Conservation (phyloP, 208 protist genomes). For the Crithidia fasciculata region DNA sequence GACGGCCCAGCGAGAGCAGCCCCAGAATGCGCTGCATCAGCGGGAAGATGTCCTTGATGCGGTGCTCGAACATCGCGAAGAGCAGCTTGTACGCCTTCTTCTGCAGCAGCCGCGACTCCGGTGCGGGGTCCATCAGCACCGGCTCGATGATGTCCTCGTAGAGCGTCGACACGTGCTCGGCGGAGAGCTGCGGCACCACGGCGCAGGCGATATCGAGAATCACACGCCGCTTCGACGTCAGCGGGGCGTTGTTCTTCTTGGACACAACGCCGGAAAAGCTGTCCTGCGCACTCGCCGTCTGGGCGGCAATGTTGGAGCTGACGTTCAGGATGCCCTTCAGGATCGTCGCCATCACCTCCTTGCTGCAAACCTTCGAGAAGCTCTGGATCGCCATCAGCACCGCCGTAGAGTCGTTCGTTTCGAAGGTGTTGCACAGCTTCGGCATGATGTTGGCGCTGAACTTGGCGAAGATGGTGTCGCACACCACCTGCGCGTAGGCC, state of each 20-base stretch:
- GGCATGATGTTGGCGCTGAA: conserved; percentile 92
- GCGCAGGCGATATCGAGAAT: conserved; percentile 88
- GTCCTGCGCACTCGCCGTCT: background rate
- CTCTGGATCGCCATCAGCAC: conserved; percentile 86
- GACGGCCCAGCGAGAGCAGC: conserved; percentile 73
- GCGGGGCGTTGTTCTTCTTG: conserved; percentile 44
- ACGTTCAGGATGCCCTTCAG: conserved; percentile 81
- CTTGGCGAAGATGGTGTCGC: conserved; percentile 73
- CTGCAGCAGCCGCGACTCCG: conserved; percentile 81
- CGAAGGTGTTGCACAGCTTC: conserved; percentile 86
- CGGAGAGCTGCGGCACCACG: conserved; percentile 70
- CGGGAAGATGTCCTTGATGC: conserved; percentile 77
- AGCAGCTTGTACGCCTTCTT: conserved; percentile 93
- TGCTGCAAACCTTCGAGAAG: conserved; percentile 80
- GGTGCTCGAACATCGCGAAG: conserved; percentile 84
- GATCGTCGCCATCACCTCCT: conserved; percentile 86
- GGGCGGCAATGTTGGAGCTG: conserved; percentile 61
- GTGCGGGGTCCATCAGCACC: conserved; percentile 76
- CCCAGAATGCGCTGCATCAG: conserved; percentile 74
- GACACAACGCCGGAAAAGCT: background rate
- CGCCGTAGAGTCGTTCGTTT: conserved; percentile 76
- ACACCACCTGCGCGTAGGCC: conserved; percentile 60
- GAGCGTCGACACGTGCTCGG: conserved; percentile 62
- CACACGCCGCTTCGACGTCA: conserved; percentile 81
- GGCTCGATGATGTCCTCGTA: conserved; percentile 86